phyloP scores from a whole-genome alignment of 202 grass and related monocot genomes.

The Zizania palustris region DNA sequence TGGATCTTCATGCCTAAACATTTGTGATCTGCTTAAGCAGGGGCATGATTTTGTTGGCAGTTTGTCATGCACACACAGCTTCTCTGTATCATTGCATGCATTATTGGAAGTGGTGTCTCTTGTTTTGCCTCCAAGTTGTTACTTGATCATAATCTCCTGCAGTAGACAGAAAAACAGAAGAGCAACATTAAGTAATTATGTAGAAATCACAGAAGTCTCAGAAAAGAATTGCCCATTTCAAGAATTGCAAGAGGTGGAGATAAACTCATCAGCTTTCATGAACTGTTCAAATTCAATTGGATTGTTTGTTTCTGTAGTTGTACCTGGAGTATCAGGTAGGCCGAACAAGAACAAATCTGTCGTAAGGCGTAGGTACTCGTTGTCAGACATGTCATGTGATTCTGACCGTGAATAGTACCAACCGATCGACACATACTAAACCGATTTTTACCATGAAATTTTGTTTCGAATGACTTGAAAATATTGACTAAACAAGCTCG shows the following conservation, averaged over 20 bases:
- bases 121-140: neutral
- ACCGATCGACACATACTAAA: neutral
- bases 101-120: slow-evolving; percentile 30
- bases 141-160: slow-evolving; percentile 1
- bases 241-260: neutral
- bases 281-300: neutral
- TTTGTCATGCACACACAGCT: slow-evolving; percentile 1
- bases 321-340: neutral
- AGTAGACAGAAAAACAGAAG: neutral
- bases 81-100: neutral
- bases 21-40: slow-evolving; percentile 37
- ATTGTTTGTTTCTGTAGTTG: neutral
- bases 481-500: neutral
- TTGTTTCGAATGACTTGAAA: neutral
- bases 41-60: slow-evolving; percentile 28
- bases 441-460: neutral
- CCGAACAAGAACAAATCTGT: neutral
- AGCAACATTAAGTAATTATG: neutral
- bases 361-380: neutral
- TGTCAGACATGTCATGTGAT: neutral
- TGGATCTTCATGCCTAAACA: slow-evolving; percentile 45
- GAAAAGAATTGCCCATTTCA: neutral
- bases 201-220: neutral
- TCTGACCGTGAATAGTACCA: neutral
- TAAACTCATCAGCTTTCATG: neutral